Evolutionary conservation across 192 early-diverging fungal species (phyloP).

Genomic region (Coemansia sp.): DNA sequence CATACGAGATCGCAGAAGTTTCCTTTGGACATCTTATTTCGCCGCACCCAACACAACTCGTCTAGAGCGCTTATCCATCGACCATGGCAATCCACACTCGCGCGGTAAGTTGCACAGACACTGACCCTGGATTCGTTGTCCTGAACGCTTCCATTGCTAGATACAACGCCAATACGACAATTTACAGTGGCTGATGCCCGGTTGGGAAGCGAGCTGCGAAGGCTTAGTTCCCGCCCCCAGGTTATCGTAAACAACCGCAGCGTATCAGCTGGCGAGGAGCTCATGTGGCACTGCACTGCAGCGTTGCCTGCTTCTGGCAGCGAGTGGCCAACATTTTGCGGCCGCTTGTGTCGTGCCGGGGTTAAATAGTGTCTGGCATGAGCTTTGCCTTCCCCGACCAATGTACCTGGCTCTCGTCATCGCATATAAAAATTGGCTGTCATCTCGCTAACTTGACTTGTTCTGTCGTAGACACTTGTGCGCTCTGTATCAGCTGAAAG

Average conservation of each 20-base stretch:
- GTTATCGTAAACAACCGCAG: constrained; percentile 11
- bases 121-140: constrained; percentile 2
- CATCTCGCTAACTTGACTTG: background rate
- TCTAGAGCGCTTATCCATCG: background rate
- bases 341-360: background rate
- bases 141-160: background rate
- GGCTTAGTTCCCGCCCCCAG: constrained; percentile 4
- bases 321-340: background rate
- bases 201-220: background rate
- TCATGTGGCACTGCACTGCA: constrained; percentile 11
- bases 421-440: background rate
- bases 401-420: constrained; percentile 1
- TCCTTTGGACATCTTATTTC: background rate
- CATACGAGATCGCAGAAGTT: background rate
- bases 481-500: constrained; percentile 5
- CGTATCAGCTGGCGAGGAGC: constrained; percentile 13
- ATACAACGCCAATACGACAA: background rate
- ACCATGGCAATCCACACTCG: constrained; percentile 18
- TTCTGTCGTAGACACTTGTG: background rate
- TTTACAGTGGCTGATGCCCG: constrained; percentile 9
- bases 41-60: background rate
- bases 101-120: constrained; percentile 26
- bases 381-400: background rate
- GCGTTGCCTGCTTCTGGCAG: background rate
- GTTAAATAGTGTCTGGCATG: constrained; percentile 1